These are phyloP conservation scores for Colletotrichum sp. DNA, from an alignment of 2,329 filamentous ascomycete genomes.

Conservation along the genomic window DNA sequence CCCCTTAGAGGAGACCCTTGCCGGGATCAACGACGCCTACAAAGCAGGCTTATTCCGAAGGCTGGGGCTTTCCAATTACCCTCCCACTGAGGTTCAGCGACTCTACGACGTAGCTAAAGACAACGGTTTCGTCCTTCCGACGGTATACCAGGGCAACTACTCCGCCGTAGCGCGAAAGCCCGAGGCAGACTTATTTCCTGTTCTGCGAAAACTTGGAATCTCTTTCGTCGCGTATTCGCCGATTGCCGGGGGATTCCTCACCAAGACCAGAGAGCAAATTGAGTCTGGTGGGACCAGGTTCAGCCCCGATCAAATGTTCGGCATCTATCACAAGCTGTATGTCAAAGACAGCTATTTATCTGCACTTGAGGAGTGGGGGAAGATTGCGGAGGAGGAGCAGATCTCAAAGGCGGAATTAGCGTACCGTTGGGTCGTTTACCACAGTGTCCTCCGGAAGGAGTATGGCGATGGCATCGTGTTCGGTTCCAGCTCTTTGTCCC, in stretches of 20 bases:
- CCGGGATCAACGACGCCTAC: background rate
- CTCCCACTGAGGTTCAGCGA: background rate
- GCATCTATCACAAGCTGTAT: background rate
- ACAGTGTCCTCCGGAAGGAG: background rate
- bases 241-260: background rate
- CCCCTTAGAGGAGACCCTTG: background rate
- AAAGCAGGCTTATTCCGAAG: background rate
- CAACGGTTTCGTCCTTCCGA: background rate
- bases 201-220: background rate
- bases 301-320: background rate
- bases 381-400: background rate
- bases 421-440: background rate
- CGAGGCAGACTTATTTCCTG: background rate
- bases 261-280: background rate
- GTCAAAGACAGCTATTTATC: background rate
- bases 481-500: background rate
- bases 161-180: background rate
- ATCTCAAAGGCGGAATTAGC: background rate
- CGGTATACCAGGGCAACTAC: background rate
- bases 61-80: background rate
- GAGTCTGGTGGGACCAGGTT: background rate
- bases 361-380: background rate
- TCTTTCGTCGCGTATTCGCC: background rate
- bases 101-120: background rate
- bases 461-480: background rate